phyloP scores from a whole-genome alignment of 768 basidiomycete species.

The Mycena crocata region DNA sequence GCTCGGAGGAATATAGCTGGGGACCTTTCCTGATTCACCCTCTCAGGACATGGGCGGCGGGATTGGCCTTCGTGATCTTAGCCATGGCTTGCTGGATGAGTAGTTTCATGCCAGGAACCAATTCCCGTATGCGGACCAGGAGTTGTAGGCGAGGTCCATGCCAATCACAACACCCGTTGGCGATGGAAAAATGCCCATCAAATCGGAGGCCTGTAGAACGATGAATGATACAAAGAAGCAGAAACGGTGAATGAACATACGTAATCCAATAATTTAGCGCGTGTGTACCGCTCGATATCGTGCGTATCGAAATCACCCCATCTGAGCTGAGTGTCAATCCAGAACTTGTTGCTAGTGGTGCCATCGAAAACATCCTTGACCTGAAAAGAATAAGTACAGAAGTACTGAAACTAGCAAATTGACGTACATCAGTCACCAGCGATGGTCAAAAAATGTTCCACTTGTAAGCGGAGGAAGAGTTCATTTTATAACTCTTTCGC shows the following conservation, averaged over 20 bases:
- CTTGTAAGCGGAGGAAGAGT: slow-evolving; percentile 97
- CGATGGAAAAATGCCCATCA: slow-evolving; percentile 99
- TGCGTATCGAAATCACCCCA: slow-evolving; percentile 99
- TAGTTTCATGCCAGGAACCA: slow-evolving; percentile 99
- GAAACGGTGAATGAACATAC: slow-evolving; percentile 53
- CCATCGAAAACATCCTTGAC: slow-evolving; percentile 96
- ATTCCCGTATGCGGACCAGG: slow-evolving; percentile 98
- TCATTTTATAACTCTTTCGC: slow-evolving; percentile 99
- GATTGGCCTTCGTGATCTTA: slow-evolving; percentile 99
- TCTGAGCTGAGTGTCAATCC: slow-evolving; percentile 94
- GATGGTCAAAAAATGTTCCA: slow-evolving; percentile 99
- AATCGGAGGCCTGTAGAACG: slow-evolving; percentile 80
- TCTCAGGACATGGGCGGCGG: slow-evolving; percentile 95
- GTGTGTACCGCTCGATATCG: slow-evolving; percentile 98
- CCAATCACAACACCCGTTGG: slow-evolving; percentile 99
- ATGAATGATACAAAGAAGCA: not conserved
- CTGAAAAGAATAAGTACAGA: slow-evolving; percentile 49
- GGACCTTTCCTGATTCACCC: slow-evolving; percentile 99
- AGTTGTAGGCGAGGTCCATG: slow-evolving; percentile 97
- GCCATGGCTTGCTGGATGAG: slow-evolving; percentile 99
- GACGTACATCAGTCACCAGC: slow-evolving; percentile 85
- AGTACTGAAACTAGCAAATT: not conserved
- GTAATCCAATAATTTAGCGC: slow-evolving; percentile 99
- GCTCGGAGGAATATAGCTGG: slow-evolving; percentile 98
- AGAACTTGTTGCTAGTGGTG: slow-evolving; percentile 98